phyloP scores from a whole-genome alignment of 1,139 yeast genomes.

The Kurtzmaniella natalensis region DNA sequence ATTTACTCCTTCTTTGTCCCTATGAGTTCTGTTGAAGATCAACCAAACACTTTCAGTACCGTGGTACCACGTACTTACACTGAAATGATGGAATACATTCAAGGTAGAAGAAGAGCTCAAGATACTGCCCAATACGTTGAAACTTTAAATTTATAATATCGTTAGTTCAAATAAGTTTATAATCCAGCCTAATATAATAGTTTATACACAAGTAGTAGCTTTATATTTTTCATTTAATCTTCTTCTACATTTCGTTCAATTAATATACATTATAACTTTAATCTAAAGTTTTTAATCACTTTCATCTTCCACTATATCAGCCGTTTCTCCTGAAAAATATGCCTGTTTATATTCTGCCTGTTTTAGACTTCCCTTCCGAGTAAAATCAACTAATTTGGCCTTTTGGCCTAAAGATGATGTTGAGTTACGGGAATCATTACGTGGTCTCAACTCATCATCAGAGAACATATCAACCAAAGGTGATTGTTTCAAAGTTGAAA shows the following conservation, averaged over 20 bases:
- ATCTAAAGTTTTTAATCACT: constrained; percentile 16
- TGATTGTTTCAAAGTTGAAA: neutral
- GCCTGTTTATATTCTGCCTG: constrained; percentile 27
- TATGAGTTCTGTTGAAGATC: constrained; percentile 32
- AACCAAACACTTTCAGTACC: constrained; percentile 47
- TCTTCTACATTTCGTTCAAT: neutral
- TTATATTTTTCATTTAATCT: constrained; percentile 1
- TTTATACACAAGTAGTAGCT: no score
- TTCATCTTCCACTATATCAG: constrained; percentile 33
- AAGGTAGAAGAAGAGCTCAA: constrained; percentile 84
- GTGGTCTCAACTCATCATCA: constrained; percentile 2
- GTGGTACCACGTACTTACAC: constrained; percentile 84
- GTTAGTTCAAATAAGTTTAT: no score
- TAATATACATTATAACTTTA: neutral
- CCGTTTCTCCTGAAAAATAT: constrained; percentile 28
- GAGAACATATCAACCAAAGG: constrained; percentile 1
- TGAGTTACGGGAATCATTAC: constrained; percentile 11
- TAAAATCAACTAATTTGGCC: constrained; percentile 52
- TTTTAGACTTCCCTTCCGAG: constrained; percentile 44
- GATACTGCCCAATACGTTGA: constrained; percentile 73
- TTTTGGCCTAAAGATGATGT: constrained; percentile 16
- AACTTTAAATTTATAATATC: constrained; percentile 25
- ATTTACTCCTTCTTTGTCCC: constrained; percentile 87
- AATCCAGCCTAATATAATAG: no score
- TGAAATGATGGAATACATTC: constrained; percentile 89